Percentiles rank a stretch among this genome's conserved stretches.
These are phyloP conservation scores for Lyophyllum shimeji DNA, from an alignment of 768 basidiomycete genomes.

Conservation along the genomic window DNA sequence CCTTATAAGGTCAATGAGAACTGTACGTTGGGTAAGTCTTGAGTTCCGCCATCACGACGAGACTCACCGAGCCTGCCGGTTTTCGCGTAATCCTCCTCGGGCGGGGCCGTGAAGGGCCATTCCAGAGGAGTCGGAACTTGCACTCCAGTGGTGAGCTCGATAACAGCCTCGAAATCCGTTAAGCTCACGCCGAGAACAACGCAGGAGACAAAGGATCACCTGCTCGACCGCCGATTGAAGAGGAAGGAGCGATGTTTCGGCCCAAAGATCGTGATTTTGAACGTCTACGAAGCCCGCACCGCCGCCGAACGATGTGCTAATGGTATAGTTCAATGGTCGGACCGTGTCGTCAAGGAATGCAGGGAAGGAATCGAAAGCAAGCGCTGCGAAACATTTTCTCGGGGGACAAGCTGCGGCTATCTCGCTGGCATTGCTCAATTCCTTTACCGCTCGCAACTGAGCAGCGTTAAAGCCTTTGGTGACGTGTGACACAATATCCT, in stretches of 20 bases:
- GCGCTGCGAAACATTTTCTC: not conserved
- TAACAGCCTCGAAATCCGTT: constrained; percentile 45
- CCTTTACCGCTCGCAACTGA: not conserved
- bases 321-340: constrained; percentile 48
- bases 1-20: not conserved
- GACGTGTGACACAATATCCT: not conserved
- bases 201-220: constrained; percentile 28
- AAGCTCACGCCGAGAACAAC: not conserved
- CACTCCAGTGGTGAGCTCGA: constrained; percentile 51
- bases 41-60: not conserved
- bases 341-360: constrained; percentile 18
- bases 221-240: constrained; percentile 62
- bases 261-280: constrained; percentile 49
- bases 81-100: constrained; percentile 47
- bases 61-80: constrained; percentile 45
- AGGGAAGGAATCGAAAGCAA: constrained; percentile 50
- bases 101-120: constrained; percentile 58
- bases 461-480: not conserved
- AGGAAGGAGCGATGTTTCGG: constrained; percentile 52
- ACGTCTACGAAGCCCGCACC: constrained; percentile 56
- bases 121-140: constrained; percentile 46
- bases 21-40: not conserved
- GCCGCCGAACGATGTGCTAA: constrained; percentile 42
- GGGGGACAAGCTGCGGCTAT: not conserved
- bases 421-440: not conserved